These are phyloP conservation scores for Fragilaria crotonensis DNA, from an alignment of 108 stramenopile species.

Conservation along the genomic window DNA sequence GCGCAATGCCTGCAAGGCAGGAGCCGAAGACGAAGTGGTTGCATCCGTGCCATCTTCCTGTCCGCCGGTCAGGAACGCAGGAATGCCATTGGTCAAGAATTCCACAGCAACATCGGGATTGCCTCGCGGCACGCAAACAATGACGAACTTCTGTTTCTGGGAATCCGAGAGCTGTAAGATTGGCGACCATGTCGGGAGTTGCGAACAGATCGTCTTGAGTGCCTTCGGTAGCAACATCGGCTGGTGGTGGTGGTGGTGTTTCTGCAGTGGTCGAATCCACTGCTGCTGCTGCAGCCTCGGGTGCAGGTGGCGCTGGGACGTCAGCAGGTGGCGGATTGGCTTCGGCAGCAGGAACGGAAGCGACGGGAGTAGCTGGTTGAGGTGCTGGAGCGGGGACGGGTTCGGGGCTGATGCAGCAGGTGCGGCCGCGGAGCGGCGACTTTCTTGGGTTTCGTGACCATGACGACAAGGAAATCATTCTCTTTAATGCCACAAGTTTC, in stretches of 20 bases:
- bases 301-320: conserved; percentile 29
- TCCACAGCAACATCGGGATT: conserved; percentile 95
- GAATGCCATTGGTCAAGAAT: conserved; percentile 97
- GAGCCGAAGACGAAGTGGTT: conserved; percentile 18
- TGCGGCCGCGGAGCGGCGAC: conserved; percentile 54
- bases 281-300: conserved; percentile 34
- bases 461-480: conserved; percentile 93
- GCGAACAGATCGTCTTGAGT: conserved; percentile 45
- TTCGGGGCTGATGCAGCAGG: conserved; percentile 30
- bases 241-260: conserved; percentile 24
- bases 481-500: conserved; percentile 74
- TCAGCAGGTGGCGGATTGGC: conserved; percentile 31
- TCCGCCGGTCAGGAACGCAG: conserved; percentile 41
- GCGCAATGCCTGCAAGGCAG: conserved; percentile 69
- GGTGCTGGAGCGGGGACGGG: conserved; percentile 49
- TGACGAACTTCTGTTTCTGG: conserved; percentile 77
- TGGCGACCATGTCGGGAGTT: conserved; percentile 54
- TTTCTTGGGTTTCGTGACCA: conserved; percentile 91
- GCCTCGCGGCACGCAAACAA: conserved; percentile 91
- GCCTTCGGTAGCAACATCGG: conserved; percentile 27
- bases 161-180: conserved; percentile 81
- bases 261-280: conserved; percentile 15
- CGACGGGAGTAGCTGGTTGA: conserved; percentile 26
- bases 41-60: no score
- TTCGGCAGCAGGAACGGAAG: conserved; percentile 33